A percentile compares a stretch with the other conserved stretches of the same genome.
phyloP scores from a whole-genome alignment of 2,329 filamentous ascomycete species.

The Graphilbum fragrans region DNA sequence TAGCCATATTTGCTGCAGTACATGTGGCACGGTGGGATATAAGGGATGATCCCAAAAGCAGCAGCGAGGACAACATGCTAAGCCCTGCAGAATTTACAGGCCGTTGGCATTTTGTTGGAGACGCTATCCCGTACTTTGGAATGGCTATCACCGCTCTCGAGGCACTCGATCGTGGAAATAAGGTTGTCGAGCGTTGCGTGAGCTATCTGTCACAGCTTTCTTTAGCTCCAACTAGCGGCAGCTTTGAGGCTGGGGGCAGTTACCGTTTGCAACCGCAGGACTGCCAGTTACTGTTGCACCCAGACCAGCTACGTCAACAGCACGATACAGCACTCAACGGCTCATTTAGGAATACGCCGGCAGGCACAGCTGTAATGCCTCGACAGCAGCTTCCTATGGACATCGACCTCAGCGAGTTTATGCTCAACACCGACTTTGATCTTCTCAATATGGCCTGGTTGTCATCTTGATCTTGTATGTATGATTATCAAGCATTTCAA shows the following conservation, averaged over 20 bases:
- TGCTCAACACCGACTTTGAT: constrained; percentile 6
- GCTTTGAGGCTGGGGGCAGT: too few relatives aligned
- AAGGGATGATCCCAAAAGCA: not conserved
- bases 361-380: not conserved
- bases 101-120: constrained; percentile 2
- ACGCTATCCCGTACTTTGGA: constrained; percentile 2
- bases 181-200: constrained; percentile 4
- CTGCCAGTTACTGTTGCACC: too few relatives aligned
- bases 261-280: too few relatives aligned
- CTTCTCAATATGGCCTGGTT: constrained; percentile 5
- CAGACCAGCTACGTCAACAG: too few relatives aligned
- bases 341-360: too few relatives aligned
- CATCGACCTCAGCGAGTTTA: constrained; percentile 6
- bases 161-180: constrained; percentile 4
- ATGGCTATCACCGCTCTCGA: constrained; percentile 6
- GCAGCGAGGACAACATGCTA: too few relatives aligned
- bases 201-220: constrained; percentile 5
- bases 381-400: constrained; percentile 5
- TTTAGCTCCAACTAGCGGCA: not conserved
- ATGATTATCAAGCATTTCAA: too few relatives aligned
- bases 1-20: constrained; percentile 4
- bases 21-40: not conserved
- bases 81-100: too few relatives aligned
- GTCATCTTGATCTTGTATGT: too few relatives aligned
- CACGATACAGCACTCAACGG: too few relatives aligned